A percentile compares a stretch with the other conserved stretches of the same genome.
Evolutionary conservation across 1,284 basidiomycete genomes (phyloP).

Genomic region (Phaffia rhodozyma): DNA sequence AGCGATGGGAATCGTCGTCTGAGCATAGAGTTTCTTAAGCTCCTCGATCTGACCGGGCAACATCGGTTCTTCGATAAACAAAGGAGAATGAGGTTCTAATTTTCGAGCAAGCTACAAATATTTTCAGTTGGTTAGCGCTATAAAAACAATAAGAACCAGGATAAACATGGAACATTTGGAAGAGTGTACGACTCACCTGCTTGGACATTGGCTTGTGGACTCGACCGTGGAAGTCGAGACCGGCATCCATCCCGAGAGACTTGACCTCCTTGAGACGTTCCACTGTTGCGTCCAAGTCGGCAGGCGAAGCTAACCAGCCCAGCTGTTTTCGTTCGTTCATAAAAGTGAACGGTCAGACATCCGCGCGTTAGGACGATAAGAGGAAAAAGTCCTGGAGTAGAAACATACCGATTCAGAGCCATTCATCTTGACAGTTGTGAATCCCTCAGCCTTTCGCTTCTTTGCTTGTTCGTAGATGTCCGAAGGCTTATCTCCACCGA

Average conservation of each 20-base stretch:
- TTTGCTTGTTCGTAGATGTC: slow-evolving; percentile 52
- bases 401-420: slow-evolving; percentile 31
- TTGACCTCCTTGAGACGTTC: slow-evolving; percentile 52
- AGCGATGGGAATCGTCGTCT: slow-evolving; percentile 40
- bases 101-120: slow-evolving; percentile 59
- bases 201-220: slow-evolving; percentile 57
- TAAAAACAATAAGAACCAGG: slow-evolving; percentile 23
- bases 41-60: slow-evolving; percentile 41
- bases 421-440: slow-evolving; percentile 69
- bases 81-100: slow-evolving; percentile 51
- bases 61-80: slow-evolving; percentile 68
- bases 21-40: slow-evolving; percentile 38
- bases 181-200: slow-evolving; percentile 30
- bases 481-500: slow-evolving; percentile 57
- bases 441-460: slow-evolving; percentile 53
- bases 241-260: slow-evolving; percentile 39
- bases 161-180: slow-evolving; percentile 27
- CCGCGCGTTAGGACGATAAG: slow-evolving; percentile 35
- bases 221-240: slow-evolving; percentile 39
- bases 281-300: slow-evolving; percentile 47
- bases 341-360: slow-evolving; percentile 36
- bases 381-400: slow-evolving; percentile 6
- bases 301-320: slow-evolving; percentile 41
- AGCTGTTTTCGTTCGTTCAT: slow-evolving; percentile 22
- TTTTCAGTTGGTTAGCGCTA: slow-evolving; percentile 57